phyloP scores from a whole-genome alignment of 495 filamentous ascomycete genomes.

The Aspergillus asperescens region DNA sequence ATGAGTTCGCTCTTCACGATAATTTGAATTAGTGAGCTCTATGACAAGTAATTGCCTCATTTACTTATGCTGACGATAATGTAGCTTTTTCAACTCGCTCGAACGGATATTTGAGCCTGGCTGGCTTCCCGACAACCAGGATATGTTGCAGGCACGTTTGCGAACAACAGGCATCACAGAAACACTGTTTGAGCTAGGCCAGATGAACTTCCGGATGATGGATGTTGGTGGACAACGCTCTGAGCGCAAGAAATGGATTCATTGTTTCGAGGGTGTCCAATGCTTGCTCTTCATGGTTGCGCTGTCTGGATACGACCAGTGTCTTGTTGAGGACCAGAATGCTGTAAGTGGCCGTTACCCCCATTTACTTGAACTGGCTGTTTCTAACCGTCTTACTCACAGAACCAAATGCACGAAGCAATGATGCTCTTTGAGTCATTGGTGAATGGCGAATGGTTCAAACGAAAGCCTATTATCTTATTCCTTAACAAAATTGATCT shows the following conservation, averaged over 20 bases:
- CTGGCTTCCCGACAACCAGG: conserved; percentile 94
- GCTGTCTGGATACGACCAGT: conserved; percentile 95
- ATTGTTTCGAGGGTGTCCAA: conserved; percentile 97
- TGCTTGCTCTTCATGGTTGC: conserved; percentile 92
- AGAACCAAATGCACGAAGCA: conserved; percentile 99
- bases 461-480: conserved; percentile 89
- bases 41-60: neutral
- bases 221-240: conserved; percentile 96
- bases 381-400: conserved; percentile 1
- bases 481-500: conserved; percentile 99
- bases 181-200: conserved; percentile 89
- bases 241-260: conserved; percentile 99
- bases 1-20: conserved; percentile 95
- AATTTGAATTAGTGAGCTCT: conserved; percentile 82
- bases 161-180: conserved; percentile 97
- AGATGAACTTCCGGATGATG: conserved; percentile 98
- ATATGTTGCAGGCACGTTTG: conserved; percentile 86
- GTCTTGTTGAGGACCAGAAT: conserved; percentile 93
- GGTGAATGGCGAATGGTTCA: conserved; percentile 96
- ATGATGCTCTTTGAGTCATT: conserved; percentile 98
- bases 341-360: conserved; percentile 57
- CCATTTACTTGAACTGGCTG: neutral
- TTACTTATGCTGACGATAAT: conserved; percentile 8
- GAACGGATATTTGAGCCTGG: conserved; percentile 82
- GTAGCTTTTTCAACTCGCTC: conserved; percentile 84